Base-by-base conservation (phyloP, 2,329 filamentous ascomycete species). In the Penicillium sp. region DNA sequence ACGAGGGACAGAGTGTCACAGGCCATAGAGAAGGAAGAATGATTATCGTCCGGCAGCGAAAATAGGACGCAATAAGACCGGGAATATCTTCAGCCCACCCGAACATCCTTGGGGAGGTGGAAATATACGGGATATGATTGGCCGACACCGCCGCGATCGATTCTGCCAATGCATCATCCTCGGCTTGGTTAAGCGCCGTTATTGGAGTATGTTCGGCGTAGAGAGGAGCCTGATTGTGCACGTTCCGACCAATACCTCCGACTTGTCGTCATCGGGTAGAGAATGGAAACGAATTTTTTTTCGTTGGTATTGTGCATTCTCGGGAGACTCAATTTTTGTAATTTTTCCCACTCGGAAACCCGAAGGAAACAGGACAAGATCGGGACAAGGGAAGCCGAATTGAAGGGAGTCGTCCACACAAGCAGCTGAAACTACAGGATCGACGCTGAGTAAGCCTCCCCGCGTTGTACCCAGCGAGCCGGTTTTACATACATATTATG, bases 41-140 rank as follows among this genome's bases (percentile, higher is more conserved):
- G 23, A 53, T 59, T 59, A 47, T 60, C 51, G 52, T 48, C 39
- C 26, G 33, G 36, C 47, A 54, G 55, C 56, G 47, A 63, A 63
- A 60, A 59, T 47, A 39, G 55, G 56, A 59, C 55, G 56, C 55
- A 64, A 59, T 8, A 45, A 31, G 26, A 24, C 42, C 68, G 69
- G 68, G 63, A 70, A 70, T 72, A 65, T 57, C 58, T 70, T 71
- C 66, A 65, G 64, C 65, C 68, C 63, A 65, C 51, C 56, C 56
- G 56, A 55, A 24, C 31, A 51, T 45, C 39, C 54, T 47, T 59
- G 61, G 28, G 19, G 49, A 60, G 47, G 47, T 64, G 13, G 48
- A 58, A 57, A 49, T 56, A 6, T 40, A 28, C 1, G 33, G 8
- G 2, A 19, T 39, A 31, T 70, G 60, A 71, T 71, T 71, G 69